phyloP scores from a whole-genome alignment of 768 basidiomycete species.

The Lactarius indigo region DNA sequence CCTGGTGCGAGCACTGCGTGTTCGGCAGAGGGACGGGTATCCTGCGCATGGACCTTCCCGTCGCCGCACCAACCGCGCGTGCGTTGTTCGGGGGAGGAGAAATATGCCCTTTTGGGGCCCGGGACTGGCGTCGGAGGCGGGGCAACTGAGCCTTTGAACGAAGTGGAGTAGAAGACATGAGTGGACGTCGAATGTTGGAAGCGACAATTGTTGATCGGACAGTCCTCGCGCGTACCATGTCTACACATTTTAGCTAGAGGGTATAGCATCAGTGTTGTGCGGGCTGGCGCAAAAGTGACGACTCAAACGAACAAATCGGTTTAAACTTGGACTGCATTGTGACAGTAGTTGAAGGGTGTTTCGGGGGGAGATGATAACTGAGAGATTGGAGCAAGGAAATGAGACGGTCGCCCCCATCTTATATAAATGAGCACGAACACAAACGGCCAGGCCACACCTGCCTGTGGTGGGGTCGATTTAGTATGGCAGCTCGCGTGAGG shows the following conservation, averaged over 20 bases:
- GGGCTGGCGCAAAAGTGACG: background rate
- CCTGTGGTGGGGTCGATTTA: background rate
- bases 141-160: background rate
- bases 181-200: background rate
- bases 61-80: background rate
- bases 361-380: background rate
- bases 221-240: constrained; percentile 10
- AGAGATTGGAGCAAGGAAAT: background rate
- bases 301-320: background rate
- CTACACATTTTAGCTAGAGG: constrained; percentile 5
- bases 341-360: background rate
- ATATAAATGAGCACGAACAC: background rate
- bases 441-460: background rate
- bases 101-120: background rate
- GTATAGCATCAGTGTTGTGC: background rate
- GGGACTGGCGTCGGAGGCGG: background rate
- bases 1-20: background rate
- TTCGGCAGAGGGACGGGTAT: background rate
- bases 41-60: background rate
- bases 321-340: constrained; percentile 11
- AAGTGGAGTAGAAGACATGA: constrained; percentile 2
- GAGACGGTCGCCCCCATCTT: background rate
- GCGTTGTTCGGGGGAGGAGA: background rate
- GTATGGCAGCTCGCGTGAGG: background rate
- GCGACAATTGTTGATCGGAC: background rate